Percentiles rank a stretch among this genome's conserved stretches.
These are phyloP conservation scores for Pseudonitzschia pungens DNA, from an alignment of 108 stramenopile genomes.

Conservation along the genomic window DNA sequence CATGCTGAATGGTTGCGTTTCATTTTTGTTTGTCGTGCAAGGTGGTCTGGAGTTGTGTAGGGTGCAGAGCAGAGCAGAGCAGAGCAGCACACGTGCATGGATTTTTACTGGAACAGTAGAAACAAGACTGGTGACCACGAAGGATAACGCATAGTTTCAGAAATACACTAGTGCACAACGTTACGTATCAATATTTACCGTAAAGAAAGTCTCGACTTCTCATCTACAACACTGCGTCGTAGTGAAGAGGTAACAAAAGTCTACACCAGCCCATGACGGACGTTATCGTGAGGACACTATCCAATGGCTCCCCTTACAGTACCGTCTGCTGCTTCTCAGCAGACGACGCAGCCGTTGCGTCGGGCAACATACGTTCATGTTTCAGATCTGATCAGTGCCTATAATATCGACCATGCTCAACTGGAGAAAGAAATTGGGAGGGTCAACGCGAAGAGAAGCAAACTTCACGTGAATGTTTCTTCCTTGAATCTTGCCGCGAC, in stretches of 20 bases:
- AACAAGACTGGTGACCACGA: background rate
- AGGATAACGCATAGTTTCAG: background rate
- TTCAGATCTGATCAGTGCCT: slow-evolving; percentile 51
- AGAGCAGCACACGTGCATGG: no score
- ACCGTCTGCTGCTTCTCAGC: background rate
- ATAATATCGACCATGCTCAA: slow-evolving; percentile 57
- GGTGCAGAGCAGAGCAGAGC: background rate
- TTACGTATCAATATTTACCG: background rate
- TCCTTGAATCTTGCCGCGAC: background rate
- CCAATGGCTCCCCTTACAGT: slow-evolving; percentile 1
- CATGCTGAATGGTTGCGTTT: background rate
- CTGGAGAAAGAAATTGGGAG: slow-evolving; percentile 56
- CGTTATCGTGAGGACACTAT: background rate
- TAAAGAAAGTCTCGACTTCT: background rate
- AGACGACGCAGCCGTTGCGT: slow-evolving; percentile 33
- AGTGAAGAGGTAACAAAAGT: background rate
- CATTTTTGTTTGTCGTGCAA: background rate
- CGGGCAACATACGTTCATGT: slow-evolving; percentile 66
- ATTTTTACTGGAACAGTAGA: background rate
- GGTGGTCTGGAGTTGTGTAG: background rate
- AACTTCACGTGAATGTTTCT: background rate
- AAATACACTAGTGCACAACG: background rate
- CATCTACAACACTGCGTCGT: background rate
- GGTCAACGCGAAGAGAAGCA: slow-evolving; percentile 38
- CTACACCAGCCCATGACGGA: slow-evolving; percentile 10